phyloP scores from a whole-genome alignment of 352 stramenopile genomes.

The Phytopythium delawarense region DNA sequence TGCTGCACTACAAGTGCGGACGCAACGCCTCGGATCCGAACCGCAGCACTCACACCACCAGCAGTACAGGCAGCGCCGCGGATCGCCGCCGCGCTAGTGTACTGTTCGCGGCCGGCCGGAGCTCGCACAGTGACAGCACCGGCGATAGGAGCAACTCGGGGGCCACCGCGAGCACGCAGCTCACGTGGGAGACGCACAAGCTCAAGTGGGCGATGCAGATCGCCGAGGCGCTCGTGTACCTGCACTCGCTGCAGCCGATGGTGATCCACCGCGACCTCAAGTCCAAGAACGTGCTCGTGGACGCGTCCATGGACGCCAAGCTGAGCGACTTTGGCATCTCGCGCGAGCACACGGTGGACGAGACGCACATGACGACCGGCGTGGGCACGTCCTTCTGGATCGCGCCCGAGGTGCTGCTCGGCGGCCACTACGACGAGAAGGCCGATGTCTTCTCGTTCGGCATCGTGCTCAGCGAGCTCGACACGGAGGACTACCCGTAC shows the following conservation, averaged over 20 bases:
- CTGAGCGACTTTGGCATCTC: slow-evolving; percentile 69
- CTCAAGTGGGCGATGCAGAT: slow-evolving; percentile 14
- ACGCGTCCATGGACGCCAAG: slow-evolving; percentile 40
- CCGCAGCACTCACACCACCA: slow-evolving; percentile 3
- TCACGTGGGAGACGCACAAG: slow-evolving; percentile 8
- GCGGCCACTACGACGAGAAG: slow-evolving; percentile 39
- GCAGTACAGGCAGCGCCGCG: neutral
- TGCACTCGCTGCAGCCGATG: slow-evolving; percentile 31
- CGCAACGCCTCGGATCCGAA: slow-evolving; percentile 30
- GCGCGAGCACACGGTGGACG: slow-evolving; percentile 31
- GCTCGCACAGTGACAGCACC: slow-evolving; percentile 2
- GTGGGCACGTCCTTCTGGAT: slow-evolving; percentile 73
- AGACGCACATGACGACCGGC: slow-evolving; percentile 57
- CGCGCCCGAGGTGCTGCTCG: slow-evolving; percentile 52
- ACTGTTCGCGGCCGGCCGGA: slow-evolving; percentile 6
- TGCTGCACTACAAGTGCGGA: slow-evolving; percentile 39
- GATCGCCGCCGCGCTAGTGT: neutral
- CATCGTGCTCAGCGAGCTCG: slow-evolving; percentile 49
- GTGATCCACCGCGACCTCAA: slow-evolving; percentile 81
- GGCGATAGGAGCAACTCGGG: neutral
- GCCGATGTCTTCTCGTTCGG: slow-evolving; percentile 52
- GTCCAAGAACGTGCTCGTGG: slow-evolving; percentile 67
- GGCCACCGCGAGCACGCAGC: neutral
- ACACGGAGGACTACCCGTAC: slow-evolving; percentile 58
- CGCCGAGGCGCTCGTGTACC: slow-evolving; percentile 38